phyloP scores from a whole-genome alignment of 2,329 filamentous ascomycete genomes.

The Cytospora leucostoma region DNA sequence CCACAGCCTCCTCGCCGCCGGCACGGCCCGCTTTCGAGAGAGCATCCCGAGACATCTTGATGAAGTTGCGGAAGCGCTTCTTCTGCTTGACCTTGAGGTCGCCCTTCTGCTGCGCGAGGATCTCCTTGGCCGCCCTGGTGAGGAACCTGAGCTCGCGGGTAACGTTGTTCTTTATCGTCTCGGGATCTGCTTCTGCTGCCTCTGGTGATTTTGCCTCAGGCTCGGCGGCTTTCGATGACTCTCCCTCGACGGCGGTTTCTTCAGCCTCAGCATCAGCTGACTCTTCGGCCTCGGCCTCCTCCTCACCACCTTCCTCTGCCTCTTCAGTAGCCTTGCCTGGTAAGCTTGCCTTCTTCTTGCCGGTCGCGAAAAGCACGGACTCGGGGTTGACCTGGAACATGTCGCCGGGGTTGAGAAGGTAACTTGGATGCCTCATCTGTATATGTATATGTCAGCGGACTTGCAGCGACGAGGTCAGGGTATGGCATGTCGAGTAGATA shows the following conservation, averaged over 20 bases:
- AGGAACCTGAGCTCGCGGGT: slow-evolving; percentile 49
- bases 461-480: background rate
- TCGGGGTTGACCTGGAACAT: slow-evolving; percentile 96
- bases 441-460: slow-evolving; percentile 9
- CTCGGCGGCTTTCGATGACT: slow-evolving; percentile 15
- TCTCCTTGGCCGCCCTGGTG: slow-evolving; percentile 44
- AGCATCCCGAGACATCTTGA: slow-evolving; percentile 63
- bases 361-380: slow-evolving; percentile 84
- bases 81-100: slow-evolving; percentile 70
- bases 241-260: slow-evolving; percentile 31
- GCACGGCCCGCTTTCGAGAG: slow-evolving; percentile 53
- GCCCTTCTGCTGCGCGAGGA: slow-evolving; percentile 30
- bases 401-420: slow-evolving; percentile 93
- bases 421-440: slow-evolving; percentile 89
- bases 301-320: slow-evolving; percentile 15
- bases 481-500: slow-evolving; percentile 2
- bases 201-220: slow-evolving; percentile 15
- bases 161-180: slow-evolving; percentile 27
- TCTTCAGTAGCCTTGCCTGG: slow-evolving; percentile 36
- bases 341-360: slow-evolving; percentile 60
- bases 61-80: slow-evolving; percentile 72
- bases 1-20: slow-evolving; percentile 40
- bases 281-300: slow-evolving; percentile 12
- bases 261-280: slow-evolving; percentile 28
- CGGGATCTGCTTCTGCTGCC: slow-evolving; percentile 30